phyloP scores from a whole-genome alignment of 2,329 filamentous ascomycete species.

The Pyricularia grisea region DNA sequence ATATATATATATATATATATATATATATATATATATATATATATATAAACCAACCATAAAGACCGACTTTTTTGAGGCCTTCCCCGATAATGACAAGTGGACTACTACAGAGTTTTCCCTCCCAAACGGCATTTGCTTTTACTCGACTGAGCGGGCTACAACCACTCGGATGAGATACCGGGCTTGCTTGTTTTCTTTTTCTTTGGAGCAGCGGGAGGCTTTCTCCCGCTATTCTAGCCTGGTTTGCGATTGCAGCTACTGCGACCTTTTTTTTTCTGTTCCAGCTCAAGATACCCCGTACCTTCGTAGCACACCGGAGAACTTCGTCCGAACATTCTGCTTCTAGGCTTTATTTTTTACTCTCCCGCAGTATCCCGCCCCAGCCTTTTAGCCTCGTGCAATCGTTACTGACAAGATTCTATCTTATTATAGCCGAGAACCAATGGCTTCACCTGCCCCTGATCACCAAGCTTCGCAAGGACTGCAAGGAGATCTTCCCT shows the following conservation, averaged over 20 bases:
- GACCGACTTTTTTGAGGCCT: neutral
- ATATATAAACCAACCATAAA: neutral
- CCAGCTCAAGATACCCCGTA: neutral
- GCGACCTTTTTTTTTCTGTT: neutral
- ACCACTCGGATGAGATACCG: neutral
- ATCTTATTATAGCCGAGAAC: constrained; percentile 68
- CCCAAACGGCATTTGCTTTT: neutral
- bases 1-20: too few species aligned
- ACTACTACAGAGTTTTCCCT: neutral
- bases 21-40: too few species aligned
- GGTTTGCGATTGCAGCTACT: neutral
- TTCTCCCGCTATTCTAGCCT: neutral
- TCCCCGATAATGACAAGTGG: neutral
- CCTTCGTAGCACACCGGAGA: neutral
- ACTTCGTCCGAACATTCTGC: neutral
- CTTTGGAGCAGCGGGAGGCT: neutral
- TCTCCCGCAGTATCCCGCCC: neutral
- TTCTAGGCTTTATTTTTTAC: neutral
- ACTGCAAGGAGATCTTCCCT: constrained; percentile 95
- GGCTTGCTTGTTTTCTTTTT: neutral
- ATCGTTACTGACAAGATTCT: neutral
- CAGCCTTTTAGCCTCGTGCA: neutral
- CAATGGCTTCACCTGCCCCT: constrained; percentile 96
- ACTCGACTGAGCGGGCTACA: neutral
- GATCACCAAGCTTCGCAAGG: constrained; percentile 91